Evolutionary conservation across 805 yeast species (phyloP).

Genomic region (Kodamaea hsintzibuensis): DNA sequence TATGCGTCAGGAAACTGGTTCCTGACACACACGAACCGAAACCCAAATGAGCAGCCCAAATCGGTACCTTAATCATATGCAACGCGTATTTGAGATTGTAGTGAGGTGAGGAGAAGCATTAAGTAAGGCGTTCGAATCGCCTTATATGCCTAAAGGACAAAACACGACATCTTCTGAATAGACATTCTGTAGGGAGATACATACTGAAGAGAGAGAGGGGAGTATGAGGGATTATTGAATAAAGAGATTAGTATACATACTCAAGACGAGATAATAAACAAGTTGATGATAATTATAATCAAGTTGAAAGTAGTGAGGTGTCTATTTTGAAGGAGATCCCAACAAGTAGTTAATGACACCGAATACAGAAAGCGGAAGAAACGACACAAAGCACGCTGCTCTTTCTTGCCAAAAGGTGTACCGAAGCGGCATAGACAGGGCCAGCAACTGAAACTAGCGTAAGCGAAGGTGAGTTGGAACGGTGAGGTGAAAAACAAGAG

Average conservation of each 20-base stretch:
- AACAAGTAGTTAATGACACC: not conserved
- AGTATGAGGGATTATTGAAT: not conserved
- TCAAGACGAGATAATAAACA: not conserved
- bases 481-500: too few relatives aligned
- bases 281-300: not conserved
- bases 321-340: not conserved
- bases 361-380: not conserved
- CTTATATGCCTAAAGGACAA: not conserved
- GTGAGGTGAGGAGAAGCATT: not conserved
- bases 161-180: not conserved
- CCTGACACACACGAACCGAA: not conserved
- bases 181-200: not conserved
- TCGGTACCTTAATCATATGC: not conserved
- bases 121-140: not conserved
- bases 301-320: not conserved
- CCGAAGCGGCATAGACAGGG: not conserved
- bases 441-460: not conserved
- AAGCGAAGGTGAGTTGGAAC: not conserved
- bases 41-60: not conserved
- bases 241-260: not conserved
- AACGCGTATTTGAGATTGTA: not conserved
- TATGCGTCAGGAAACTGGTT: not conserved
- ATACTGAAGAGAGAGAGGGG: not conserved
- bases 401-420: not conserved
- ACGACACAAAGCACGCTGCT: not conserved